Evolutionary conservation across 192 early-diverging fungal genomes (phyloP), one percentile per base, ranked within the genome.

Genomic region (Coemansia erecta): DNA sequence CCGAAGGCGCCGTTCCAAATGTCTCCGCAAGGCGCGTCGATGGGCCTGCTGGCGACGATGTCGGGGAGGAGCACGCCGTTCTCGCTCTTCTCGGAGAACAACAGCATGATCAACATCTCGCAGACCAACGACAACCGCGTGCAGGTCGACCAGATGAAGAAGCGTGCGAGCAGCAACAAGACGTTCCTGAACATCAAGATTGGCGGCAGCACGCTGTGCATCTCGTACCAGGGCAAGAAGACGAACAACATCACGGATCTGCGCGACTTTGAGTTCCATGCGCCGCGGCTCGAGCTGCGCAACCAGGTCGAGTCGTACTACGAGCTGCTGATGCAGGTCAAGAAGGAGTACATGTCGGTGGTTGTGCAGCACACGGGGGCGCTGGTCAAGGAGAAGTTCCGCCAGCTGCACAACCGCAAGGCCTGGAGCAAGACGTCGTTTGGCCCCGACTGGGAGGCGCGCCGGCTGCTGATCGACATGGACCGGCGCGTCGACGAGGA

Each of bases 131-230:
- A 74, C 21, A 70, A 76, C 70, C 66, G 65, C n/a, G 42, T 50
- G 45, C 63, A 83, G 84, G 65, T 95, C 2, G 79, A 83, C 53
- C 83, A 91, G 53, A 95, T 97, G 93, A 93, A 94, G 66, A 74
- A 77, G 46, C 76, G 94, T 8, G 92, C 94, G 11, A 85, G 88
- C 23, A 76, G 88, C 56, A 95, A 94, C 75, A 84, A 85, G 54
- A 90, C 90, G 33, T 97, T 97, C 78, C 85, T 97, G 19, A 88
- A 94, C 66, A 90, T 97, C 65, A 94, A 93, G 49, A 84, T 96
- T 24, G 92, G 92, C 0, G 87, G 85, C 12, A 85, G 85, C n/a
- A 84, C 84, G 40, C 85, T 89, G 54, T 93, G 91, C 53, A 69
- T 97, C 15, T 90, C 86, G 56, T 97, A 95, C 68, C 89, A 89